These are phyloP conservation scores for Tetracladium setigerum DNA, from an alignment of 495 filamentous ascomycete species.

Conservation along the genomic window DNA sequence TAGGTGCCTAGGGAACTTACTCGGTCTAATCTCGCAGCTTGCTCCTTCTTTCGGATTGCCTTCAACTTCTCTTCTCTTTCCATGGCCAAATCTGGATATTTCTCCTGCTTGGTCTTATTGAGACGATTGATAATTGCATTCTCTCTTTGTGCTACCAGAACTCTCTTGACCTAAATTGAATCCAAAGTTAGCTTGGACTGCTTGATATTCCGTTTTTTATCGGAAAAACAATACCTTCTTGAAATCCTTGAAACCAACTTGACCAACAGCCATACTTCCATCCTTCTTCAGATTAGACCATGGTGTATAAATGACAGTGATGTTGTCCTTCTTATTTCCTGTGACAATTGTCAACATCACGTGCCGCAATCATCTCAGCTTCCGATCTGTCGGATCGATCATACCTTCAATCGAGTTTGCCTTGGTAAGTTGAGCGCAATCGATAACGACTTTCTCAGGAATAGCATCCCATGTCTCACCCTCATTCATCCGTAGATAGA, in stretches of 20 bases:
- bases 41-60: conserved; percentile 60
- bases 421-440: conserved; percentile 93
- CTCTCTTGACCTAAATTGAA: conserved; percentile 56
- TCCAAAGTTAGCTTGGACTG: not conserved
- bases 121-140: conserved; percentile 92
- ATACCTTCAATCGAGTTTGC: conserved; percentile 95
- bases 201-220: not conserved
- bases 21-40: conserved; percentile 55
- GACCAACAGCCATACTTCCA: conserved; percentile 90
- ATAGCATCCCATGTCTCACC: conserved; percentile 83
- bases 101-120: conserved; percentile 89
- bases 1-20: conserved; percentile 31
- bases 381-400: not conserved
- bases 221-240: conserved; percentile 37
- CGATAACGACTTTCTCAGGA: conserved; percentile 63
- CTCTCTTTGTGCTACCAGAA: conserved; percentile 67
- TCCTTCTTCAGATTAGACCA: conserved; percentile 97
- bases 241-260: conserved; percentile 91
- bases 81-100: conserved; percentile 68
- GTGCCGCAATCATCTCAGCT: not conserved
- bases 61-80: conserved; percentile 72
- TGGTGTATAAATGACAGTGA: conserved; percentile 93
- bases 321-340: conserved; percentile 98
- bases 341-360: conserved; percentile 9
- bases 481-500: conserved; percentile 80